phyloP scores from a whole-genome alignment of 108 stramenopile genomes.

The Aurantiochytrium sp. region DNA sequence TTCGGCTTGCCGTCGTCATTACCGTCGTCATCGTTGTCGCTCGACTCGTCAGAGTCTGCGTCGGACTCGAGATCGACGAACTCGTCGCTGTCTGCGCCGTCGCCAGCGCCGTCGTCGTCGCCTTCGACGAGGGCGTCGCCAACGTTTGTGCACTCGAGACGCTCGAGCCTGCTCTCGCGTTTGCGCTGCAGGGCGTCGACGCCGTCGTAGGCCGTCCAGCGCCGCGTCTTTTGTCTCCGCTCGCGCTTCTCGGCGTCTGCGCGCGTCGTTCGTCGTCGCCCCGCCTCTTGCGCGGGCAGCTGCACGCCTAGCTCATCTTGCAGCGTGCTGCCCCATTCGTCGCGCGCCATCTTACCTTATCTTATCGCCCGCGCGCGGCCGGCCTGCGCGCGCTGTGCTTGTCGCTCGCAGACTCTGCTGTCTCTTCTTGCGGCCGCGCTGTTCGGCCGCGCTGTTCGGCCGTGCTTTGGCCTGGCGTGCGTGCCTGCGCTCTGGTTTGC shows the following conservation, averaged over 20 bases:
- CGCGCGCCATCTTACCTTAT: neutral
- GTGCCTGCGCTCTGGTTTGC: no score
- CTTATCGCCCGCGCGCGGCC: no score
- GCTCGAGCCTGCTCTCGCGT: neutral
- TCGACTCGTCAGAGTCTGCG: neutral
- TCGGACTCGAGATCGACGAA: neutral
- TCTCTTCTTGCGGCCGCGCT: no score
- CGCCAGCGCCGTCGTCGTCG: neutral
- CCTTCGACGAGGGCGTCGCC: neutral
- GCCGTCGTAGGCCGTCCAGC: constrained; percentile 1
- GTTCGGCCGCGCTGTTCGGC: no score
- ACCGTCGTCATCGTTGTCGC: neutral
- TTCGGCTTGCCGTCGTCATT: no score
- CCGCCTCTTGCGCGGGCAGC: neutral
- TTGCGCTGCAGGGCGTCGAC: neutral
- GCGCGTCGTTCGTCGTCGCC: neutral
- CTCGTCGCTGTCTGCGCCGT: neutral
- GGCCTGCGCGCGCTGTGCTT: no score
- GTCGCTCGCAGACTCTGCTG: no score
- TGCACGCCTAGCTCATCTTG: neutral
- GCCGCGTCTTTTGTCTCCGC: neutral
- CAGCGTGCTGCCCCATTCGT: neutral
- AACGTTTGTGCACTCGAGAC: neutral
- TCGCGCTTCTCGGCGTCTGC: constrained; percentile 9
- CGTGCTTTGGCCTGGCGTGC: no score